Evolutionary conservation across 1,284 basidiomycete genomes (phyloP), one percentile per base, ranked within the genome.

Genomic region (Lentinula novae-zelandiae): DNA sequence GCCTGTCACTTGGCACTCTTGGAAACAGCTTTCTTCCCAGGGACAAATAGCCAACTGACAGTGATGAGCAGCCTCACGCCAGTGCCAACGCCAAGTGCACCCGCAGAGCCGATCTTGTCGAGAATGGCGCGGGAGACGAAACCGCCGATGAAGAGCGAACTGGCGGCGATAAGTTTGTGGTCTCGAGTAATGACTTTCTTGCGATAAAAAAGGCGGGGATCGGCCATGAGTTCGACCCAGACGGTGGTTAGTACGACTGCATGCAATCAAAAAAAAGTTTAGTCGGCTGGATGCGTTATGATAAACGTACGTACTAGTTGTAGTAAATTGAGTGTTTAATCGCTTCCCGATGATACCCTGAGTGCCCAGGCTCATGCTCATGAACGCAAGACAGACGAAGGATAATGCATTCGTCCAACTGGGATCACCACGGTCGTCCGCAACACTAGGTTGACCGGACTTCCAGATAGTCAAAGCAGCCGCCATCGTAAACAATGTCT

Each of bases 171-270:
- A 53, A 81, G 61, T 64, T 86, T 84, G 71, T 87, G 80, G 67
- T 89, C 86, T 44, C 86, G 81, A 2, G 81, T 75, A 31, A 72
- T 71, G 64, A 83, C 72, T 63, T 76, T 69, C 13, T 70, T 69
- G 53, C 72, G 73, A 55, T 67, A 68, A 72, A 80, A 83, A 5
- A 89, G 76, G 51, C 79, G 72, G 0, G 87, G 87, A 68, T 88
- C 86, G 57, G 83, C 82, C 76, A 87, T 78, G 62, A 90, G 79
- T 67, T 89, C 86, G 60, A 87, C 86, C 87, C 86, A 89, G 15
- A 86, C 83, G 13, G 85, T 88, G 5, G 86, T 89, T 17, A 89
- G 75, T 53, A 85, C 82, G 53, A 84, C 83, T 81, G 61, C 38
- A 44, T 52, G 39, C 3, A 36, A 44, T 34, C 5, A 34, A 44